These are phyloP conservation scores for Metschnikowia cubensis DNA, from an alignment of 805 yeast species.

Conservation along the genomic window DNA sequence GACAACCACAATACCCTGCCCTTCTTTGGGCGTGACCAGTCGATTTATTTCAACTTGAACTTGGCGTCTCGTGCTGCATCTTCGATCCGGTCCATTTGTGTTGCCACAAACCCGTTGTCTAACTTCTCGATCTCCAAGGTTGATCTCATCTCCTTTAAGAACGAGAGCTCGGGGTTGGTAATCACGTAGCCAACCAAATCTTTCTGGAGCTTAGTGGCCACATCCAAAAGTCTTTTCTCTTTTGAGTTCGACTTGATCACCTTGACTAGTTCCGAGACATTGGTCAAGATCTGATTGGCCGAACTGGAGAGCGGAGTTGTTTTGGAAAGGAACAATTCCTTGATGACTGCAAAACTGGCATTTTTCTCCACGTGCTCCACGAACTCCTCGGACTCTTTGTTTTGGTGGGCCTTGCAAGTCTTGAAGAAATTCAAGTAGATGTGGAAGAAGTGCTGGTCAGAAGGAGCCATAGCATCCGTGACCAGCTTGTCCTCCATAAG, in stretches of 20 bases:
- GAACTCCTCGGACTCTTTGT: constrained; percentile 22
- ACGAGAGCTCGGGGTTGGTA: constrained; percentile 9
- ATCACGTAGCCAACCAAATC: constrained; percentile 9
- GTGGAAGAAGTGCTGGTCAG: constrained; percentile 27
- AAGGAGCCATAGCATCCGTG: constrained; percentile 14
- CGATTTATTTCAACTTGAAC: constrained; percentile 9
- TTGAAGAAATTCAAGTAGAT: constrained; percentile 27
- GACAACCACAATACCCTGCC: too few relatives aligned
- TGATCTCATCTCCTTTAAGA: constrained; percentile 9
- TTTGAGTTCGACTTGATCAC: constrained; percentile 11
- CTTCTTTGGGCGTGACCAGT: neutral
- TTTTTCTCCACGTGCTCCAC: constrained; percentile 30
- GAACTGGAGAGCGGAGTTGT: constrained; percentile 16
- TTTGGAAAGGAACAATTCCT: constrained; percentile 14
- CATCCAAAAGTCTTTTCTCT: constrained; percentile 6
- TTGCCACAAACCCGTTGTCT: constrained; percentile 5
- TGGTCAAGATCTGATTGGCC: constrained; percentile 12
- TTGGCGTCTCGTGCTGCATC: constrained; percentile 13
- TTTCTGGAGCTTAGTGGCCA: constrained; percentile 10
- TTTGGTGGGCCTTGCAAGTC: constrained; percentile 20
- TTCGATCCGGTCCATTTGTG: constrained; percentile 9
- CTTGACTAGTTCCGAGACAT: constrained; percentile 12
- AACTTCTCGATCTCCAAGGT: neutral
- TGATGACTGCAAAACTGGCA: constrained; percentile 27
- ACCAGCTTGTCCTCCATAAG: constrained; percentile 15